Conservation (phyloP, 345 rosid species). For the Mercurialis annua region DNA sequence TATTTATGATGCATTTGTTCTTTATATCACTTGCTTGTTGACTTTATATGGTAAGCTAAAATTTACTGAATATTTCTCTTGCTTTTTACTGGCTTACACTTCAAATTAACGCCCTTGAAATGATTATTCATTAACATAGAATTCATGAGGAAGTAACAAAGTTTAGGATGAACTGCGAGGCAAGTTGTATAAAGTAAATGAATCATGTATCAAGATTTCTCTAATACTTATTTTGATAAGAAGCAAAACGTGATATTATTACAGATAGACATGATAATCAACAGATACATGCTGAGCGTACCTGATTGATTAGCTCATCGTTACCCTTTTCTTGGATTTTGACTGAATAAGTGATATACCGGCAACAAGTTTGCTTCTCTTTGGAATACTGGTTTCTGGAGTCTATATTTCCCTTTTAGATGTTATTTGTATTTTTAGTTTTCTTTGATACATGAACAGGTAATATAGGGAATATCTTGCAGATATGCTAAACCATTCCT, state of each 20-base stretch:
- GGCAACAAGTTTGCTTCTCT: not conserved
- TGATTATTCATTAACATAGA: not conserved
- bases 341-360: not conserved
- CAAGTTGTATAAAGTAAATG: not conserved
- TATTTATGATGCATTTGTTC: not conserved
- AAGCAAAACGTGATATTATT: too few relatives aligned
- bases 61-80: not conserved
- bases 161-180: not conserved
- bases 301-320: not conserved
- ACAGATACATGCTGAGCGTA: too few relatives aligned
- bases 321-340: not conserved
- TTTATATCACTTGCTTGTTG: not conserved
- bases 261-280: too few relatives aligned
- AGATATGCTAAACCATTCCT: slow-evolving; percentile 94
- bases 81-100: not conserved
- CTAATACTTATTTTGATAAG: too few relatives aligned
- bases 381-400: not conserved
- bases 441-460: not conserved
- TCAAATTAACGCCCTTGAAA: not conserved
- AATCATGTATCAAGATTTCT: not conserved
- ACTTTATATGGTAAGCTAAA: not conserved
- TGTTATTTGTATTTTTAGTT: too few relatives aligned
- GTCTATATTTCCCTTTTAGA: not conserved
- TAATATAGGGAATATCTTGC: slow-evolving; percentile 26
- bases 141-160: not conserved